These are phyloP conservation scores for Rhodamnia argentea DNA, from an alignment of 345 rosid genomes.

Conservation along the genomic window DNA sequence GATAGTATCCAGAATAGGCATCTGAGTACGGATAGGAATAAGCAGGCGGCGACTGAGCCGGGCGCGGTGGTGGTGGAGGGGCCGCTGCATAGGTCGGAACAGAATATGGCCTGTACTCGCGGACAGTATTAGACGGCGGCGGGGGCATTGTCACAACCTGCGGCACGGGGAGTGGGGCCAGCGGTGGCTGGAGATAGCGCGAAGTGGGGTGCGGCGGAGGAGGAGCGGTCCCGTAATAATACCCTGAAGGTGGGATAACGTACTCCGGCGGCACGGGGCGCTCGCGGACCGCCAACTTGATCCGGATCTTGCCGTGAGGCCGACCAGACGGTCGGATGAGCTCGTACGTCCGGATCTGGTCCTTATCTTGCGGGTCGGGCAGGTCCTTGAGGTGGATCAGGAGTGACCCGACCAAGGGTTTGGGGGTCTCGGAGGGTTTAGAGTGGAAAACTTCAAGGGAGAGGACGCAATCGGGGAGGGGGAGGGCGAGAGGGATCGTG, in stretches of 20 bases:
- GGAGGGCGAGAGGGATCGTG: slow-evolving; percentile 26
- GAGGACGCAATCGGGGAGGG: slow-evolving; percentile 30
- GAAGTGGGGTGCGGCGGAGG: neutral
- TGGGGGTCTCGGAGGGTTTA: slow-evolving; percentile 50
- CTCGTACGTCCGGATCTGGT: slow-evolving; percentile 18
- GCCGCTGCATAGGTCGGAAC: neutral
- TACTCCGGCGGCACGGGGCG: neutral
- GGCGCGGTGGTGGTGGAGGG: neutral
- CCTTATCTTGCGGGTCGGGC: slow-evolving; percentile 23
- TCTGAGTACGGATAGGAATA: neutral
- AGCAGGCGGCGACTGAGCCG: neutral
- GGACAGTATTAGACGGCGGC: neutral
- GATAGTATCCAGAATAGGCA: neutral
- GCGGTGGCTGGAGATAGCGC: neutral
- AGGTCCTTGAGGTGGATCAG: slow-evolving; percentile 36
- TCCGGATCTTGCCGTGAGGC: slow-evolving; percentile 77
- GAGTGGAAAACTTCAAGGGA: slow-evolving; percentile 63
- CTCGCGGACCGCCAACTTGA: slow-evolving; percentile 4
- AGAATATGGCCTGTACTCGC: neutral
- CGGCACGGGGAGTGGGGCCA: neutral
- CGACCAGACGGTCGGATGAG: slow-evolving; percentile 91
- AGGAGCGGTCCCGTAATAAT: neutral
- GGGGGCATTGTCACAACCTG: neutral
- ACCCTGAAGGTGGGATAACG: neutral
- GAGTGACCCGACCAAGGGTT: slow-evolving; percentile 64